These are phyloP conservation scores for Asterella californica DNA, from an alignment of 225 moss, liverwort and hornwort species.

Conservation along the genomic window DNA sequence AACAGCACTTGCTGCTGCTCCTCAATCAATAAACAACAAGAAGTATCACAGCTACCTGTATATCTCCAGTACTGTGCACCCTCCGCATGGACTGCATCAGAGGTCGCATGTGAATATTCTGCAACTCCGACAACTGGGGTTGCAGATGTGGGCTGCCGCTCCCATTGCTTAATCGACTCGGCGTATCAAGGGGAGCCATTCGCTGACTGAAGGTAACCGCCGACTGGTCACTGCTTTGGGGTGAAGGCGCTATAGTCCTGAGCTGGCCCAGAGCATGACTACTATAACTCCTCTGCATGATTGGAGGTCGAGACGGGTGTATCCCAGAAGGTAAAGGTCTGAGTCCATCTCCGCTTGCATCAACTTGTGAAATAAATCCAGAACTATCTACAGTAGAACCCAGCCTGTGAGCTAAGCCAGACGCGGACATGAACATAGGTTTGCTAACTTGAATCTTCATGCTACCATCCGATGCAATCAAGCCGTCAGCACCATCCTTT, in stretches of 20 bases:
- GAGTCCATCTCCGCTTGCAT: slow-evolving; percentile 39
- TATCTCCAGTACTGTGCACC: slow-evolving; percentile 53
- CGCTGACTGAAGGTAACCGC: slow-evolving; percentile 24
- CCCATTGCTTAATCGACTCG: slow-evolving; percentile 47
- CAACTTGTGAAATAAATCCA: slow-evolving; percentile 36
- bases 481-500: slow-evolving; percentile 37
- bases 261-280: slow-evolving; percentile 51
- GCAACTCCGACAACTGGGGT: slow-evolving; percentile 40
- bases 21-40: background rate
- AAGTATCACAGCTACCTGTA: slow-evolving; percentile 29
- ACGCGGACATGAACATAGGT: slow-evolving; percentile 39
- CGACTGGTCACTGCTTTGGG: slow-evolving; percentile 30
- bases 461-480: slow-evolving; percentile 29
- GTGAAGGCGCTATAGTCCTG: slow-evolving; percentile 34
- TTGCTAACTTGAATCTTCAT: slow-evolving; percentile 41
- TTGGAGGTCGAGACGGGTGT: slow-evolving; percentile 40
- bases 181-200: slow-evolving; percentile 36
- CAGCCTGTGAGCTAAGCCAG: slow-evolving; percentile 41
- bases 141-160: slow-evolving; percentile 37
- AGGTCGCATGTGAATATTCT: slow-evolving; percentile 41
- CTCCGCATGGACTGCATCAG: slow-evolving; percentile 54
- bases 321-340: slow-evolving; percentile 29
- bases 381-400: slow-evolving; percentile 34
- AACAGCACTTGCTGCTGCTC: background rate
- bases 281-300: slow-evolving; percentile 52